Evolutionary conservation across 1,139 yeast genomes (phyloP).

Genomic region (Geotrichum fermentans): DNA sequence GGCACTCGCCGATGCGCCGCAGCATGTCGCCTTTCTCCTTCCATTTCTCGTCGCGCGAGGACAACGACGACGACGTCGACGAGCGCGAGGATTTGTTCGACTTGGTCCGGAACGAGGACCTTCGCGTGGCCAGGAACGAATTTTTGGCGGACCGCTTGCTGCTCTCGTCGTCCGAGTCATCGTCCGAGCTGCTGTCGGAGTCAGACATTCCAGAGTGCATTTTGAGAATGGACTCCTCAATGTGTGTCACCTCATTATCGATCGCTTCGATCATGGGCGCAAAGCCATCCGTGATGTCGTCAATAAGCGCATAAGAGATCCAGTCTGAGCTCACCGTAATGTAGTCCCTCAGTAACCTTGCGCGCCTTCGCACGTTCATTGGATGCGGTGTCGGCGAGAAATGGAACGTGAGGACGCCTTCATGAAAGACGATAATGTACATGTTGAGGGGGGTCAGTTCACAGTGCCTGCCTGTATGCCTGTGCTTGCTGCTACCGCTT

Average conservation of each 20-base stretch:
- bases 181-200: constrained; percentile 3
- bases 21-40: constrained; percentile 90
- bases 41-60: constrained; percentile 44
- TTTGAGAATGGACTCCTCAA: constrained; percentile 81
- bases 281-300: constrained; percentile 94
- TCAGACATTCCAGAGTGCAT: constrained; percentile 71
- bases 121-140: background rate
- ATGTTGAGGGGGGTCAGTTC: constrained; percentile 87
- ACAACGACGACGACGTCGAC: constrained; percentile 7
- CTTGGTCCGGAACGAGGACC: background rate
- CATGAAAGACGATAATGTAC: constrained; percentile 85
- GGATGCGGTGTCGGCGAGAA: constrained; percentile 95
- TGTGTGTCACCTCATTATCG: constrained; percentile 82
- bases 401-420: constrained; percentile 90
- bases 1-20: constrained; percentile 88
- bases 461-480: background rate
- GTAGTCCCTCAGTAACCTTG: constrained; percentile 79
- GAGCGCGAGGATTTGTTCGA: background rate
- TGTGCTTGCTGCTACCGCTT: background rate
- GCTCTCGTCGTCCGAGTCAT: constrained; percentile 6
- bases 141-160: background rate
- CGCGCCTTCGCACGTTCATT: constrained; percentile 88
- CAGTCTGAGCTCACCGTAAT: constrained; percentile 89
- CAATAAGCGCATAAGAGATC: constrained; percentile 94
- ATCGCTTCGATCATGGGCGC: constrained; percentile 94